These are phyloP conservation scores for Coemansia sp. DNA, from an alignment of 192 early-diverging fungal species.

Conservation along the genomic window DNA sequence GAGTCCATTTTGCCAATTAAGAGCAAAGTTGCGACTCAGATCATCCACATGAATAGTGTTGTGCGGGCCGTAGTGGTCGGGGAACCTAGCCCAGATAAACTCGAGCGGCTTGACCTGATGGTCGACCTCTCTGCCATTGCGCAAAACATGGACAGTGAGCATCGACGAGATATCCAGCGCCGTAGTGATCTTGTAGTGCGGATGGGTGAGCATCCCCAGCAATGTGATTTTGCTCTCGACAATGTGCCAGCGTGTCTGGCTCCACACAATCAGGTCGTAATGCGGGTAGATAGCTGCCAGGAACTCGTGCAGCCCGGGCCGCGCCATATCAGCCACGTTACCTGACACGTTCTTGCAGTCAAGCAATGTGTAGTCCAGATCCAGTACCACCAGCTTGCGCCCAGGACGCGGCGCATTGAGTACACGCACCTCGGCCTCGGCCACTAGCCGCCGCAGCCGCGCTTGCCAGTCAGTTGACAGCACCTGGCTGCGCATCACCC, in stretches of 20 bases:
- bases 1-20: conserved; percentile 67
- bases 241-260: conserved; percentile 70
- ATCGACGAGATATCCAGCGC: conserved; percentile 70
- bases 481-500: conserved; percentile 12
- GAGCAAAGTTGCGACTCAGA: conserved; percentile 70
- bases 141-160: conserved; percentile 59
- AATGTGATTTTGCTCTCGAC: conserved; percentile 75
- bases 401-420: conserved; percentile 43
- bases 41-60: conserved; percentile 77
- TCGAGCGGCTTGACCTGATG: conserved; percentile 74
- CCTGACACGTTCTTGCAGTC: conserved; percentile 66
- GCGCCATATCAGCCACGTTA: conserved; percentile 60
- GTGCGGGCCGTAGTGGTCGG: conserved; percentile 36
- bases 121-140: conserved; percentile 55
- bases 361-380: conserved; percentile 75
- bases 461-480: conserved; percentile 10
- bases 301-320: conserved; percentile 65
- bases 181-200: conserved; percentile 65
- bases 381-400: conserved; percentile 69
- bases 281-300: conserved; percentile 62
- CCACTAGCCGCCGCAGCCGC: conserved; percentile 8
- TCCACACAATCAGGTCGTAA: conserved; percentile 78
- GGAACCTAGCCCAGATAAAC: conserved; percentile 63
- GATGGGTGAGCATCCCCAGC: conserved; percentile 63
- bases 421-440: conserved; percentile 16